Conservation (phyloP, 371 early-diverging fungal species). For the Mortierella polycephala region DNA sequence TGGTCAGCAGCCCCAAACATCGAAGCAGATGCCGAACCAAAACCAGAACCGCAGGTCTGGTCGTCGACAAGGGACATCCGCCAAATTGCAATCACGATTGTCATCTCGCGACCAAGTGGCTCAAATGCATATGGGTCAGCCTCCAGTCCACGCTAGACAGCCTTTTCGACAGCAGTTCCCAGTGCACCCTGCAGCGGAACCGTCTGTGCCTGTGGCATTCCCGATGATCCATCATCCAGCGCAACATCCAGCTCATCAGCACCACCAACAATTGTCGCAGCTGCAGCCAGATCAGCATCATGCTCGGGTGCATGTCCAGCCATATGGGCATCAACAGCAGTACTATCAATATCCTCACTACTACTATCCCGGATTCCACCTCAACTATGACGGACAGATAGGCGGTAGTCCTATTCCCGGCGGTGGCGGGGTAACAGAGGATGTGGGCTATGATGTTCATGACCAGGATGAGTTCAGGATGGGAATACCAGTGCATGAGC, state of each 20-base stretch:
- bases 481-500: conserved; percentile 9
- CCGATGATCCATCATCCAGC: background rate
- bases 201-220: no score
- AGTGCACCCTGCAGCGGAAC: no score
- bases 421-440: background rate
- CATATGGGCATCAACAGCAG: conserved; percentile 7
- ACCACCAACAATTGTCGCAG: background rate
- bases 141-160: no score
- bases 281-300: background rate
- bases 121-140: no score
- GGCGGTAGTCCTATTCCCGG: background rate
- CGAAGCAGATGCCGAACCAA: no score
- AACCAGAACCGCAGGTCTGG: no score
- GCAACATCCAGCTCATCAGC: background rate
- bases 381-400: background rate
- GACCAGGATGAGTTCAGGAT: background rate
- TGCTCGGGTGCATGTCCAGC: background rate
- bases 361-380: conserved; percentile 19
- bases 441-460: no score
- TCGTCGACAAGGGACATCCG: no score
- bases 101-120: no score
- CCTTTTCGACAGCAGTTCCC: no score
- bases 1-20: no score
- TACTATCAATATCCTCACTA: conserved; percentile 16
- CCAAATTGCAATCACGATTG: no score